A percentile compares a stretch with the other conserved stretches of the same genome.
Evolutionary conservation across 2,329 filamentous ascomycete species (phyloP).

Genomic region (Colletotrichum somersetense): DNA sequence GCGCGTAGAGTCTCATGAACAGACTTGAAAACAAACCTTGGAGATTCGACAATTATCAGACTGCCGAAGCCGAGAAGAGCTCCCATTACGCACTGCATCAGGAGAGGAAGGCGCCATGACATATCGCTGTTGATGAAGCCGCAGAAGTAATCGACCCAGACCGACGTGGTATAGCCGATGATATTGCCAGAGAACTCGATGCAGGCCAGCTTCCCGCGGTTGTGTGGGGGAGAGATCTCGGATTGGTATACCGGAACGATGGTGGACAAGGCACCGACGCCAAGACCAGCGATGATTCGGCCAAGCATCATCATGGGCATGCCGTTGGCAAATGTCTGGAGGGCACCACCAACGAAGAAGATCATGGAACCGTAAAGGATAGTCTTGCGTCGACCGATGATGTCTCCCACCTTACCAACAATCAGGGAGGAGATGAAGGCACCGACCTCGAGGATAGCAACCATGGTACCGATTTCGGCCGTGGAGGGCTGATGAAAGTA

Average conservation of each 20-base stretch:
- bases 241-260: constrained; percentile 96
- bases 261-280: constrained; percentile 89
- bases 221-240: constrained; percentile 96
- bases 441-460: constrained; percentile 94
- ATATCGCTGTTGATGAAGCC: constrained; percentile 87
- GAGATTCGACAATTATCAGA: constrained; percentile 95
- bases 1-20: constrained; percentile 16
- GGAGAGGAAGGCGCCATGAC: constrained; percentile 90
- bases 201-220: constrained; percentile 93
- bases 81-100: constrained; percentile 97
- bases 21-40: constrained; percentile 71
- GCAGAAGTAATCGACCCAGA: constrained; percentile 99
- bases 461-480: constrained; percentile 95
- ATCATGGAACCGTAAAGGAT: constrained; percentile 94
- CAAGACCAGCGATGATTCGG: constrained; percentile 85
- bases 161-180: constrained; percentile 92
- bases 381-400: constrained; percentile 88
- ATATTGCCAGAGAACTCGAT: constrained; percentile 99
- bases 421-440: constrained; percentile 90
- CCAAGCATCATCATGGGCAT: constrained; percentile 93
- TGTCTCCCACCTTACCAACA: constrained; percentile 90
- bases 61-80: constrained; percentile 86
- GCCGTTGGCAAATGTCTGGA: constrained; percentile 84
- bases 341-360: constrained; percentile 85
- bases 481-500: constrained; percentile 92